Base-by-base conservation (phyloP, 176 grass and related monocot genomes). In the Cenchrus purpureus region DNA sequence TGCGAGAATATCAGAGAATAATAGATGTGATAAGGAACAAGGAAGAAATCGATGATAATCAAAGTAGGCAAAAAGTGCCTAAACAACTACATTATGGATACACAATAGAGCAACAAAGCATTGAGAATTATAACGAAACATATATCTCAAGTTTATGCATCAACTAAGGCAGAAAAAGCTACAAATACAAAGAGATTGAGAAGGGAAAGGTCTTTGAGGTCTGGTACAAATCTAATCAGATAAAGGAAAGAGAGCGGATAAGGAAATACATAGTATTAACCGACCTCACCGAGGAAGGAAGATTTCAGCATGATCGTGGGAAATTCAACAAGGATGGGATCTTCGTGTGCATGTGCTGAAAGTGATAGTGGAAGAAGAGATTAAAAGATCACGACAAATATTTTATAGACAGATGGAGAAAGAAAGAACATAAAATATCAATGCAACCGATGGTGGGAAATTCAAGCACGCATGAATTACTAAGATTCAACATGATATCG, bases 221-320 rank as follows among this genome's bases (percentile, higher is more conserved):
- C 0, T 77, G 42, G 34, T 20, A 60, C 0, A 8, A 16, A 22
- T 20, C 5, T 0, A 60, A 59, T 4, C 54, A 71, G 13, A 0
- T 54, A 1, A 0, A 12, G 0, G n/a, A n/a, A 0, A 2, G 13
- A 6, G 5, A 13, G 0, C 12, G 19, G 0, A 7, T 12, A 0
- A 12, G 74, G 0, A 59, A 0, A 4, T 77, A 8, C 1, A 1
- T 22, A 7, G 54, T 77, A 0, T 0, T 14, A 3, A n/a, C 56
- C 0, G 1, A 43, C 3, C 6, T 25, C 0, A 7, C 2, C 0
- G 1, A 15, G 13, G 0, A 3, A 8, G 0, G 10, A 60, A 7
- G 10, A 45, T 0, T 77, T 44, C 0, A 37, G 9, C 4, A n/a
- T 61, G 11, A 60, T 77, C 0, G 56, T 9, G 34, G 2, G 0